These are phyloP conservation scores for Toxicodendron radicans DNA, from an alignment of 345 rosid species.

Conservation along the genomic window DNA sequence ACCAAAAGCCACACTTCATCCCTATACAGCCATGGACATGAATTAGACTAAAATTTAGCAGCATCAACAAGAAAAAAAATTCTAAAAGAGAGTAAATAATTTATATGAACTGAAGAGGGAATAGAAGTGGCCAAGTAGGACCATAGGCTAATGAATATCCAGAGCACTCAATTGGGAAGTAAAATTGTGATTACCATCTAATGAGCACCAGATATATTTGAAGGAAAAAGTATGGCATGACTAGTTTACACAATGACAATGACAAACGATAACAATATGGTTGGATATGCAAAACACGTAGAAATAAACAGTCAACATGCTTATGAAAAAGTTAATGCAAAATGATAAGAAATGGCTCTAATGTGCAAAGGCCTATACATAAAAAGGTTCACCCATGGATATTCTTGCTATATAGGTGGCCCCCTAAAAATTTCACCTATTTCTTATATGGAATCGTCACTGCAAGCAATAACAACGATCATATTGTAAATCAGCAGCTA, in stretches of 20 bases:
- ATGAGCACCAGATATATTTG: background rate
- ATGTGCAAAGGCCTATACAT: background rate
- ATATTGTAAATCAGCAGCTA: background rate
- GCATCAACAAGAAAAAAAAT: background rate
- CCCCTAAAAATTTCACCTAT: background rate
- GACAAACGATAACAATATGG: background rate
- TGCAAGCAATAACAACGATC: background rate
- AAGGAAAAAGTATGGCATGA: background rate
- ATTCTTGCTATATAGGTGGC: background rate
- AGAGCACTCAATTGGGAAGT: background rate
- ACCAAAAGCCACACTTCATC: constrained; percentile 20
- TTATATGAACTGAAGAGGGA: background rate
- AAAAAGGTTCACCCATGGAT: background rate
- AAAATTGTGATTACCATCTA: background rate
- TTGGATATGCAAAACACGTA: background rate
- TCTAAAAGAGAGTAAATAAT: no score
- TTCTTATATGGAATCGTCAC: background rate
- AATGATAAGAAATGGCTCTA: no score
- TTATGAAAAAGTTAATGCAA: no score
- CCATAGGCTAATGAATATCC: background rate
- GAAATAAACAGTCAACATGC: background rate
- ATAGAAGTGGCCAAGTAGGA: background rate
- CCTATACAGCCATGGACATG: constrained; percentile 21
- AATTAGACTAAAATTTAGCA: constrained; percentile 16
- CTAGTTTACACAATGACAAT: background rate